Base-by-base conservation (phyloP, 345 rosid genomes). In the Salix viminalis region DNA sequence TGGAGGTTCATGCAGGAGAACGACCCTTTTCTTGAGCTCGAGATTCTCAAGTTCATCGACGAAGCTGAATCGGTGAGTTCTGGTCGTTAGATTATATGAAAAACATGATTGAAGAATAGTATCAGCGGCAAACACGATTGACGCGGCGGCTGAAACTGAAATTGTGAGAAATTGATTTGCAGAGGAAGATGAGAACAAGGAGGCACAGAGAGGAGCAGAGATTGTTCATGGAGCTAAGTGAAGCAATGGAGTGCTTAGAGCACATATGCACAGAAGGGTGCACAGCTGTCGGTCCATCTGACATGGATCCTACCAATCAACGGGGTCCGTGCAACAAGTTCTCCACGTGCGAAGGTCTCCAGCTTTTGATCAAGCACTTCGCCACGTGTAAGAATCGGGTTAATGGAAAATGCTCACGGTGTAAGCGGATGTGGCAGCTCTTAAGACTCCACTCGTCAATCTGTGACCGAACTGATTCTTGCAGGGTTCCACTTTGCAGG, bases 401-500 rank as follows among this genome's bases (percentile, higher is more conserved):
- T 36, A 85, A 83, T 32, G 92, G 89, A 14, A 90, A 95, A 21
- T 95, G 99, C 82, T 58, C 81, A 2, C 83, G 93, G 18, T 93
- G 99, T 79, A 91, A 89, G 82, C 73, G 97, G 77, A 85, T 95
- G 97, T 84, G 94, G 94, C 97, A 89, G 85, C 94, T 95, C 36
- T 87, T 95, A 18, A 86, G 90, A 82, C 97, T 95, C 52, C 99
- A 95, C 79, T 84, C 97, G 15, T 88, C 86, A 0, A 79, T 90
- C 4, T 95, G 99, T 24, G 92, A 91, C 72, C 90, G 85, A 21
- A 67, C 78, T 0, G 88, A 87, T 41, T 80, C 86, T 69, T 95
- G 99, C 86, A 79, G 81, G 30, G 92, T 95, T 61, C 99, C 97
- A 9, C 97, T 95, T 78, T 94, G 97, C 94, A 88, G 97, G 98